Conservation (phyloP, 805 yeast genomes). For the Clavispora santaluciae region DNA sequence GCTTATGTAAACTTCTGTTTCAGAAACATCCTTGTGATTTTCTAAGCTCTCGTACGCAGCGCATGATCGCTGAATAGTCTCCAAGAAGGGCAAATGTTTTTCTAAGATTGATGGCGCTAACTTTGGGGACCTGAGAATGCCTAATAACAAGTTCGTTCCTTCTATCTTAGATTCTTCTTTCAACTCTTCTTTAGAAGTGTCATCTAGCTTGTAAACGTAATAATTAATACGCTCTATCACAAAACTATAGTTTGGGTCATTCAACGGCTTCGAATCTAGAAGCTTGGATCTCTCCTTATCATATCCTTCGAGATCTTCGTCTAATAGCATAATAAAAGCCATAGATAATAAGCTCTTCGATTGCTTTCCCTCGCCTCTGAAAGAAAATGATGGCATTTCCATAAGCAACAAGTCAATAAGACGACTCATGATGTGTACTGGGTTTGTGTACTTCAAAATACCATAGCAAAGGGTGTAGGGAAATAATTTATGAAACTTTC, state of each 20-base stretch:
- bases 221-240: conserved; percentile 36
- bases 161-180: conserved; percentile 71
- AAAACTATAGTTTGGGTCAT: conserved; percentile 25
- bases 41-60: conserved; percentile 17
- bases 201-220: conserved; percentile 48
- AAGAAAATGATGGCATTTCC: conserved; percentile 27
- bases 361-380: conserved; percentile 14
- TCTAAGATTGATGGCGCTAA: conserved; percentile 18
- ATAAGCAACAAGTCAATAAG: conserved; percentile 76
- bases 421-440: conserved; percentile 74
- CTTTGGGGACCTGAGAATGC: conserved; percentile 29
- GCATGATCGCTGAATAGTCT: conserved; percentile 15
- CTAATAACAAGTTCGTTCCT: conserved; percentile 58
- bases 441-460: conserved; percentile 78
- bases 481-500: conserved; percentile 66
- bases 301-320: conserved; percentile 66
- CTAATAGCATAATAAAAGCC: conserved; percentile 64
- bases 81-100: conserved; percentile 4
- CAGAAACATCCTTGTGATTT: conserved; percentile 8
- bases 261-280: conserved; percentile 37
- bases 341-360: conserved; percentile 54
- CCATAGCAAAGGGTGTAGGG: conserved; percentile 79
- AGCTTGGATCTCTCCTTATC: conserved; percentile 45
- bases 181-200: conserved; percentile 29
- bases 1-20: conserved; percentile 41